Base-by-base conservation (phyloP, 169 alveolate genomes). In the Eimeria necatrix region DNA sequence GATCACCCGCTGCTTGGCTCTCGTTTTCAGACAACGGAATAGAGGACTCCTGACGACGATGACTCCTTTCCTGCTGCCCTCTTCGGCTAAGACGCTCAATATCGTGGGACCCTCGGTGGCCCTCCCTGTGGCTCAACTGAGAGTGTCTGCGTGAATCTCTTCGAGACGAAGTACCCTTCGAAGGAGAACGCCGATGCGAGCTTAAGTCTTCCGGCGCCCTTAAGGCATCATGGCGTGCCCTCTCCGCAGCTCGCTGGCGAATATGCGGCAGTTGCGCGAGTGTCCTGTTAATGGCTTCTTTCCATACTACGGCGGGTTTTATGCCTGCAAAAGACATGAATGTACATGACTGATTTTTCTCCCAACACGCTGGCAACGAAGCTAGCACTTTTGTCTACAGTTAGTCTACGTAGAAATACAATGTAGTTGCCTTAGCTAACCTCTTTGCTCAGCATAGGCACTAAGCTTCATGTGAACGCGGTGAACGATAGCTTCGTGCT, bases 391-490 rank as follows among this genome's bases (percentile, higher is more conserved):
- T 56, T 10, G 20, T 14, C 68, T 10, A 18, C 68, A 56, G 68
- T 18, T 56, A 10, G 2, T 18, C 68, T 56, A 56, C 2, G 22
- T 56, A 56, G 68, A 18, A 56, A 56, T 10, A 56, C 2, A 1
- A 10, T 56, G 12, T 56, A 14, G 12, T 1, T 56, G 68, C 41
- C 56, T 22, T 10, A 71, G 83, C 95, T 56, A 56, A 92, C 95
- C 74, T n/a, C 70, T 49, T 61, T 64, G 51, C 76, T 71, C 64
- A 60, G 92, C 88, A 53, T 92, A 80, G 26, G 64, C 76, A n/a
- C 12, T 61, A 49, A 92, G 95, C 95, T 92, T 92, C 95, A 92
- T 92, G 70, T 48, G 64, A n/a, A 53, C 93, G 32, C 95, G 95
- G 49, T 80, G 71, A 59, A 92, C 87, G 26, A 78, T 16, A 48